A percentile compares a stretch with the other conserved stretches of the same genome.
Evolutionary conservation across 352 stramenopile genomes (phyloP).

Genomic region (Albugo candida): DNA sequence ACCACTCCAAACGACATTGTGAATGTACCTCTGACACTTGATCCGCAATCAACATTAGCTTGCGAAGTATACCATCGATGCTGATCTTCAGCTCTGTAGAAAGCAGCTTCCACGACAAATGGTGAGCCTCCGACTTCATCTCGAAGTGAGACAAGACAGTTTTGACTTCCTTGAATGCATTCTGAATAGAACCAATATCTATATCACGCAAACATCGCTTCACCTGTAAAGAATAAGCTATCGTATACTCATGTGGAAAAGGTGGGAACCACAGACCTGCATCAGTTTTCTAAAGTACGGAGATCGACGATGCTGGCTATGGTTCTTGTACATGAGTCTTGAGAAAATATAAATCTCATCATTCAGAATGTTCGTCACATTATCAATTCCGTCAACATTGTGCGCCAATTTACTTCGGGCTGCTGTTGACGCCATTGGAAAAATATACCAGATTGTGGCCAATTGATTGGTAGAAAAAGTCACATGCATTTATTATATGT

Average conservation of each 20-base stretch:
- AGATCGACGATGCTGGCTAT: slow-evolving; percentile 66
- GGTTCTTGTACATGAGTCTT: slow-evolving; percentile 76
- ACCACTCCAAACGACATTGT: background rate
- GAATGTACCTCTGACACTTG: slow-evolving; percentile 13
- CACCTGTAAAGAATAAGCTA: slow-evolving; percentile 13
- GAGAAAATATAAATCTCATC: slow-evolving; percentile 51
- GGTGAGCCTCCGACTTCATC: slow-evolving; percentile 26
- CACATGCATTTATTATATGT: too few relatives aligned
- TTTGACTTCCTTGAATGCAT: slow-evolving; percentile 18
- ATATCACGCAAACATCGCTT: slow-evolving; percentile 41
- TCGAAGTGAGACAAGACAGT: slow-evolving; percentile 25
- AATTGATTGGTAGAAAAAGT: too few relatives aligned
- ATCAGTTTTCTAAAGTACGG: slow-evolving; percentile 48
- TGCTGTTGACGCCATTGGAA: too few relatives aligned
- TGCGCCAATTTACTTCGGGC: too few relatives aligned
- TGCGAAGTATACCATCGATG: slow-evolving; percentile 24
- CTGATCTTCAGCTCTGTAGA: slow-evolving; percentile 33
- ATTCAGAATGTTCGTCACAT: slow-evolving; percentile 11
- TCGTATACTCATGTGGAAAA: background rate
- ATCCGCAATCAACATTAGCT: slow-evolving; percentile 16
- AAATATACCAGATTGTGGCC: too few relatives aligned
- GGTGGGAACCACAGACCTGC: background rate
- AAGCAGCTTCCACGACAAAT: slow-evolving; percentile 60
- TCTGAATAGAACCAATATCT: slow-evolving; percentile 16
- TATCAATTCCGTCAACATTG: too few relatives aligned